phyloP scores from a whole-genome alignment of 768 basidiomycete genomes.

The Macrolepiota dolichaula region DNA sequence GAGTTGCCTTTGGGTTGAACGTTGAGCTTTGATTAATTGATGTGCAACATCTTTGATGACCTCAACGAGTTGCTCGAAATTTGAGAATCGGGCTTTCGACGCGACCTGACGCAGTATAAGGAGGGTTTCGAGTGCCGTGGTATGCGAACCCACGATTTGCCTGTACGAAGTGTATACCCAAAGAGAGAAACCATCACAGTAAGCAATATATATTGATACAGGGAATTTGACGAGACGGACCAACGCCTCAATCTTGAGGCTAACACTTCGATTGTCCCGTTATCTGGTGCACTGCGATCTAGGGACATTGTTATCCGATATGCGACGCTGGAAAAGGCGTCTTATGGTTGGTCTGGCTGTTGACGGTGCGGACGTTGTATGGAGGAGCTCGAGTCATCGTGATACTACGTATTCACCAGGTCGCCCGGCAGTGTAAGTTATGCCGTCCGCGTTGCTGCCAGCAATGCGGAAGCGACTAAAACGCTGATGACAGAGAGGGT shows the following conservation, averaged over 20 bases:
- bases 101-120: slow-evolving; percentile 88
- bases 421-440: too few relatives aligned
- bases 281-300: slow-evolving; percentile 34
- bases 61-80: slow-evolving; percentile 79
- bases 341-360: not conserved
- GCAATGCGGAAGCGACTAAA: not conserved
- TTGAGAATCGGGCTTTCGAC: slow-evolving; percentile 79
- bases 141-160: slow-evolving; percentile 87
- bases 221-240: slow-evolving; percentile 37
- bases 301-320: slow-evolving; percentile 37
- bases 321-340: slow-evolving; percentile 4
- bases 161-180: slow-evolving; percentile 34
- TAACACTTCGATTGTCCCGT: slow-evolving; percentile 64
- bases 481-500: not conserved
- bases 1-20: slow-evolving; percentile 88
- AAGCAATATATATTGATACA: slow-evolving; percentile 10
- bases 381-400: not conserved
- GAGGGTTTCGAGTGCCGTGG: slow-evolving; percentile 86
- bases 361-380: not conserved
- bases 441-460: not conserved
- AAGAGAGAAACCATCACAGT: not conserved
- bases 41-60: slow-evolving; percentile 79
- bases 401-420: too few relatives aligned
- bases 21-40: slow-evolving; percentile 81
- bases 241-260: slow-evolving; percentile 69